A percentile compares a stretch with the other conserved stretches of the same genome.
Evolutionary conservation across 2,329 filamentous ascomycete genomes (phyloP).

Genomic region (Talaromyces sp.): DNA sequence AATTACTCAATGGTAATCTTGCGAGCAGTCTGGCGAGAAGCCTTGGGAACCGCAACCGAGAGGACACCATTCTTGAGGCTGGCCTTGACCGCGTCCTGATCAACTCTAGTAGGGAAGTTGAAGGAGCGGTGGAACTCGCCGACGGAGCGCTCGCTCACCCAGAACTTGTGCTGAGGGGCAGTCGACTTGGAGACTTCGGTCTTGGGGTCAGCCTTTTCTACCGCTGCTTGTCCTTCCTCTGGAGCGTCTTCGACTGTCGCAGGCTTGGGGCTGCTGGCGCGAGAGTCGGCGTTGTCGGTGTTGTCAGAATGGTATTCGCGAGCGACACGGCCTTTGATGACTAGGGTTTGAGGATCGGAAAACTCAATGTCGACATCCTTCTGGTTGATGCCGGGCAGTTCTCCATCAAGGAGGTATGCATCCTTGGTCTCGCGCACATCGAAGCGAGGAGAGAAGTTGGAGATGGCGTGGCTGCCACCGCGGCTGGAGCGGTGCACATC

Average conservation of each 20-base stretch:
- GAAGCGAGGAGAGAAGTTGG: conserved; percentile 35
- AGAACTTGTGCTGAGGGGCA: conserved; percentile 39
- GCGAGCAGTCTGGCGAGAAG: conserved; percentile 40
- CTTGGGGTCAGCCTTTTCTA: background rate
- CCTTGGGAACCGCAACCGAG: conserved; percentile 52
- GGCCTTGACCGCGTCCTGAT: conserved; percentile 55
- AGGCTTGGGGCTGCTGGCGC: conserved; percentile 1
- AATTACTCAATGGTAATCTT: conserved; percentile 47
- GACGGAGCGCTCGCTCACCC: conserved; percentile 54
- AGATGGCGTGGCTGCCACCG: conserved; percentile 8
- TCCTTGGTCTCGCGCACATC: conserved; percentile 39
- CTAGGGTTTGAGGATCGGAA: conserved; percentile 36
- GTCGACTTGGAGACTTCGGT: background rate
- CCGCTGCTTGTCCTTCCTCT: conserved; percentile 14
- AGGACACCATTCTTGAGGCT: conserved; percentile 55
- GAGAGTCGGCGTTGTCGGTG: background rate
- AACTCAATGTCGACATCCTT: conserved; percentile 41
- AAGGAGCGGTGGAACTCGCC: conserved; percentile 55
- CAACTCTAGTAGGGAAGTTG: conserved; percentile 50
- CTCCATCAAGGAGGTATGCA: conserved; percentile 37
- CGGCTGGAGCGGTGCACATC: conserved; percentile 18
- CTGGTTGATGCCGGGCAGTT: conserved; percentile 39
- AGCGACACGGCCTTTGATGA: conserved; percentile 34
- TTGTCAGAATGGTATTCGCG: conserved; percentile 18
- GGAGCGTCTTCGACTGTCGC: conserved; percentile 8